phyloP scores from a whole-genome alignment of 2,329 filamentous ascomycete species.

The Lecanosticta acicola region DNA sequence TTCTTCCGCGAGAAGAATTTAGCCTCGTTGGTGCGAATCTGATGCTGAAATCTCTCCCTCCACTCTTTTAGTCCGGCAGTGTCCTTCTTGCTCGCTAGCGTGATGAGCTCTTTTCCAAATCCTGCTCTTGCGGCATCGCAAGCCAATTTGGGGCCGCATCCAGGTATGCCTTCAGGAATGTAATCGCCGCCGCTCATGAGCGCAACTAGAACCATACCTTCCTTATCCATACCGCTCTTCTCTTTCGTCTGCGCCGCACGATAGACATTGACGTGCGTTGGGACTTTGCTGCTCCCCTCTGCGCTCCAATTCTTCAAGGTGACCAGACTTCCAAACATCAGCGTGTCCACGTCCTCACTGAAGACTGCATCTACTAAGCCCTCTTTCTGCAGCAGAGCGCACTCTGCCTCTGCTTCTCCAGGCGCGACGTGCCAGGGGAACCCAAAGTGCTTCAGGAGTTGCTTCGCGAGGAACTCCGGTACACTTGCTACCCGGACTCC shows the following conservation, averaged over 20 bases:
- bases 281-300: conserved; percentile 60
- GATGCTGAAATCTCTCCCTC: conserved; percentile 65
- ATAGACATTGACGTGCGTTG: conserved; percentile 84
- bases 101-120: conserved; percentile 72
- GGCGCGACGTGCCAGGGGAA: conserved; percentile 81
- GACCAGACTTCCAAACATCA: conserved; percentile 22
- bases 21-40: conserved; percentile 77
- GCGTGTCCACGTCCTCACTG: conserved; percentile 86
- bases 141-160: conserved; percentile 81
- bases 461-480: conserved; percentile 71
- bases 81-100: conserved; percentile 54
- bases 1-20: conserved; percentile 74
- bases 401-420: conserved; percentile 94
- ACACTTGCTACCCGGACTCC: conserved; percentile 59
- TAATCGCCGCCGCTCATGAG: conserved; percentile 96
- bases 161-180: conserved; percentile 76
- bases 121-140: conserved; percentile 86
- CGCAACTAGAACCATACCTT: conserved; percentile 90
- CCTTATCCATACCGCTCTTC: conserved; percentile 62
- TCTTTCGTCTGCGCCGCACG: conserved; percentile 55
- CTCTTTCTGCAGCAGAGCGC: conserved; percentile 72
- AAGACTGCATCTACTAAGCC: conserved; percentile 88
- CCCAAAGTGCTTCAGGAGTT: conserved; percentile 76
- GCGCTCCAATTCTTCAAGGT: conserved; percentile 63
- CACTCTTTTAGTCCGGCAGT: conserved; percentile 58